phyloP scores from a whole-genome alignment of 768 basidiomycete species.

The Phylloporus rhodoxanthus region DNA sequence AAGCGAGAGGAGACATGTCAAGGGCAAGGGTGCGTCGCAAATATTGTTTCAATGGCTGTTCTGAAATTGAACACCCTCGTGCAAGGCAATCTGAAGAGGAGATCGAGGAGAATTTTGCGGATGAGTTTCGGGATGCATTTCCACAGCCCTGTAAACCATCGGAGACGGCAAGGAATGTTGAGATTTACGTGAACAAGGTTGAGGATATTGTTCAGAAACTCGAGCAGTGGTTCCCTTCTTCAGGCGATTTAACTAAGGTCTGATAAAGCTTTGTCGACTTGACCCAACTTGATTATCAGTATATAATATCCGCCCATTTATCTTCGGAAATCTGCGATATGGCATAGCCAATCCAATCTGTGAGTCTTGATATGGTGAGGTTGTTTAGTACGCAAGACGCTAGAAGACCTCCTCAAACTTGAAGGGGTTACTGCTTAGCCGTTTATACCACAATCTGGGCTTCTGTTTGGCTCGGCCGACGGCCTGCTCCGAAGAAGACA shows the following conservation, averaged over 20 bases:
- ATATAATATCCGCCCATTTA: background rate
- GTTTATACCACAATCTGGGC: background rate
- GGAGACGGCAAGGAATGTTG: constrained; percentile 13
- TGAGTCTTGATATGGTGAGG: background rate
- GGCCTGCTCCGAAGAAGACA: background rate
- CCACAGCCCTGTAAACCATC: constrained; percentile 11
- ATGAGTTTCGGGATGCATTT: constrained; percentile 25
- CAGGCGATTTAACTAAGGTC: background rate
- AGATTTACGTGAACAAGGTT: constrained; percentile 23
- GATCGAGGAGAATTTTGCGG: constrained; percentile 5
- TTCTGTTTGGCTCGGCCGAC: background rate
- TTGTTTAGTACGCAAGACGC: too few relatives aligned
- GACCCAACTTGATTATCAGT: background rate
- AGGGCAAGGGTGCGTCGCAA: constrained; percentile 5
- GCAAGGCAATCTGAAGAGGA: constrained; percentile 13
- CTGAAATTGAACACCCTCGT: background rate
- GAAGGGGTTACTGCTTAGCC: background rate
- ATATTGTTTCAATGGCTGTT: background rate
- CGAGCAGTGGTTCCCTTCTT: constrained; percentile 21
- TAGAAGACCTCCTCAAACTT: background rate
- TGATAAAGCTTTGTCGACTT: background rate
- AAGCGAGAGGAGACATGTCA: constrained; percentile 10
- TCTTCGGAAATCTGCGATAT: background rate
- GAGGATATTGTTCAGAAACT: constrained; percentile 23
- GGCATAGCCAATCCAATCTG: too few relatives aligned